Base-by-base conservation (phyloP, 116 monocot species). In the Posidonia oceanica region DNA sequence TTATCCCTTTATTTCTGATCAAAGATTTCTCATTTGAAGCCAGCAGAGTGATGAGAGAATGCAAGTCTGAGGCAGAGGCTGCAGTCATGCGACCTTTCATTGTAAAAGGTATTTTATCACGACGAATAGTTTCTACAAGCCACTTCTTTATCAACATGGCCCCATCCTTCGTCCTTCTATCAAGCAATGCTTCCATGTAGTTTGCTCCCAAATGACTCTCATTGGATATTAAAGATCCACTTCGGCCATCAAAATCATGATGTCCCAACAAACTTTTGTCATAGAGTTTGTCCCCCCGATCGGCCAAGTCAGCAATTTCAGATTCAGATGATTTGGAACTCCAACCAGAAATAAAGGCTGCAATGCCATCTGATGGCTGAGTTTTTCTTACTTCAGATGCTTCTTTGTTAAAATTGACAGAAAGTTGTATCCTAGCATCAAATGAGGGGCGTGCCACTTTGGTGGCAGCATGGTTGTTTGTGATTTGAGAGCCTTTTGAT, bases 61-160 rank as follows among this genome's bases (percentile, higher is more conserved):
- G 82, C 76, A 98, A 75, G 65, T 93, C 93, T 51, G 85, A 80
- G 71, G 75, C 62, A 67, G 75, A 67, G 4, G 70, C 62, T 53
- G 79, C 74, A 63, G 72, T 73, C 41, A 79, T 8, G 8, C 87
- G 76, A 18, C 80, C 82, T 82, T 87, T 89, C 66, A 77, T 69
- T 61, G 37, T 82, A 37, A 83, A 21, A 17, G 83, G 70, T 67
- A 99, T 61, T 67, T 88, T 93, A n/a, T 93, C 88, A 63, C 78
- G 72, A 68, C 90, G 80, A 64, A 99, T 69, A 80, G 76, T 79
- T 83, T 93, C 99, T 66, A 90, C 74, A 66, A 99, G 78, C 99
- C 88, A 99, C 67, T 90, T 99, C 77, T 99, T 99, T 53, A 93
- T 83, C 72, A 99, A 64, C 71, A 93, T 52, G 20, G 75, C 63